phyloP scores from a whole-genome alignment of 768 basidiomycete genomes.

The Phlegmacium glaucopus region DNA sequence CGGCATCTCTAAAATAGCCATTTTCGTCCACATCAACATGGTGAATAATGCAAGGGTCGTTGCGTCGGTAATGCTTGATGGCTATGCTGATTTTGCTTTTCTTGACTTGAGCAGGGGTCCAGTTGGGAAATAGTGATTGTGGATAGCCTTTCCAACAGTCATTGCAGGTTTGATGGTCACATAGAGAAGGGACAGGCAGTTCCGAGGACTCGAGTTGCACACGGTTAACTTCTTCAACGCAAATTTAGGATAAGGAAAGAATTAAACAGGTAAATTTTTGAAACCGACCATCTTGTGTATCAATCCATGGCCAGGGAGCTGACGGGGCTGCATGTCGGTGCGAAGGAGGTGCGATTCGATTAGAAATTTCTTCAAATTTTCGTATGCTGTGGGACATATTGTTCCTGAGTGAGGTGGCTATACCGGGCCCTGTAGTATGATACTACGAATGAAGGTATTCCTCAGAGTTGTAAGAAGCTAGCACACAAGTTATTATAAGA shows the following conservation, averaged over 20 bases:
- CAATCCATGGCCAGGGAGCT: slow-evolving; percentile 46
- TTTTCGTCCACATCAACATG: slow-evolving; percentile 37
- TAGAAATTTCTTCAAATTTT: slow-evolving; percentile 9
- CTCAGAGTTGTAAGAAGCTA: too few species aligned
- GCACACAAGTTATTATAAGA: too few species aligned
- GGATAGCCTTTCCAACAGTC: slow-evolving; percentile 40
- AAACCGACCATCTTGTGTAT: slow-evolving; percentile 33
- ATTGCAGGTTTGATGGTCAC: slow-evolving; percentile 32
- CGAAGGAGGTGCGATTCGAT: slow-evolving; percentile 31
- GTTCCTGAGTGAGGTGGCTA: too few species aligned
- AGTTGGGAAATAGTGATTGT: slow-evolving; percentile 48
- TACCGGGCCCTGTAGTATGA: too few species aligned
- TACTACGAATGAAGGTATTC: too few species aligned
- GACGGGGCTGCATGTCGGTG: slow-evolving; percentile 45
- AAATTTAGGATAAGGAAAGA: background rate
- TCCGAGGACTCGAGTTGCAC: slow-evolving; percentile 24
- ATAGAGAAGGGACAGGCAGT: slow-evolving; percentile 30
- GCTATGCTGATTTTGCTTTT: slow-evolving; percentile 37
- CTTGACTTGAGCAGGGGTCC: slow-evolving; percentile 43
- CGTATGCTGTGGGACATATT: background rate
- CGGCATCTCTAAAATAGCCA: slow-evolving; percentile 35
- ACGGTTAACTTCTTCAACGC: slow-evolving; percentile 26
- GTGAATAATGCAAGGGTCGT: slow-evolving; percentile 28
- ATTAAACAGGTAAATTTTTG: background rate
- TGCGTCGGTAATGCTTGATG: slow-evolving; percentile 27